phyloP scores from a whole-genome alignment of 148 eudicot genomes.

The Cornus suecica region DNA sequence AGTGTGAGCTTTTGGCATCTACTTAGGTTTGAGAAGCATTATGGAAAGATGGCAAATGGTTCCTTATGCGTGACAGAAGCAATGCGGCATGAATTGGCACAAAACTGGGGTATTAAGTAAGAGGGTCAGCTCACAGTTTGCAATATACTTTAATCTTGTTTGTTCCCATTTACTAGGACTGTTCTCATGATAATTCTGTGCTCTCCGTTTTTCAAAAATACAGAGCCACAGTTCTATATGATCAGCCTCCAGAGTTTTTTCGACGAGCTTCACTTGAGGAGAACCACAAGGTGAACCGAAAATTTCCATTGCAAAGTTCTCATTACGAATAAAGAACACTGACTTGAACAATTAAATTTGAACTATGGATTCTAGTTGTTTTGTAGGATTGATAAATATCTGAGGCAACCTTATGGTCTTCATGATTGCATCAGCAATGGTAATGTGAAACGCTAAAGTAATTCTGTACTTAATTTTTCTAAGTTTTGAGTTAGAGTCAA shows the following conservation, averaged over 20 bases:
- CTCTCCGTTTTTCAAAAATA: conserved; percentile 8
- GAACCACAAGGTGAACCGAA: conserved; percentile 69
- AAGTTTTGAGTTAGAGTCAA: conserved; percentile 1
- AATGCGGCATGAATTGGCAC: conserved; percentile 94
- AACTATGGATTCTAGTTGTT: conserved; percentile 55
- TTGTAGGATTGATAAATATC: conserved; percentile 53
- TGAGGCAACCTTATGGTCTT: conserved; percentile 45
- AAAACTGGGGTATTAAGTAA: conserved; percentile 89
- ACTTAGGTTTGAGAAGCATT: conserved; percentile 78
- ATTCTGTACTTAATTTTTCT: conserved; percentile 8
- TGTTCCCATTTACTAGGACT: conserved; percentile 1
- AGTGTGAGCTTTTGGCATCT: conserved; percentile 11
- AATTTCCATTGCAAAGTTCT: conserved; percentile 7
- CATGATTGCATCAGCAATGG: conserved; percentile 76
- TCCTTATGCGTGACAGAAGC: conserved; percentile 94
- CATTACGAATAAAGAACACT: background rate
- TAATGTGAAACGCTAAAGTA: conserved; percentile 15
- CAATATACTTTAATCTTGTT: conserved; percentile 8
- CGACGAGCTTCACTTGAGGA: conserved; percentile 74
- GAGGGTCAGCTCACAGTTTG: conserved; percentile 19
- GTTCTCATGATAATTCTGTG: conserved; percentile 1
- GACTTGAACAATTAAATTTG: conserved; percentile 12
- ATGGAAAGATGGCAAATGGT: conserved; percentile 87
- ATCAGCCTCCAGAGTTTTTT: conserved; percentile 97
- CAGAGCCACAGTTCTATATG: conserved; percentile 82